These are phyloP conservation scores for Climacium dendroides DNA, from an alignment of 225 moss, liverwort and hornwort genomes.

Conservation along the genomic window DNA sequence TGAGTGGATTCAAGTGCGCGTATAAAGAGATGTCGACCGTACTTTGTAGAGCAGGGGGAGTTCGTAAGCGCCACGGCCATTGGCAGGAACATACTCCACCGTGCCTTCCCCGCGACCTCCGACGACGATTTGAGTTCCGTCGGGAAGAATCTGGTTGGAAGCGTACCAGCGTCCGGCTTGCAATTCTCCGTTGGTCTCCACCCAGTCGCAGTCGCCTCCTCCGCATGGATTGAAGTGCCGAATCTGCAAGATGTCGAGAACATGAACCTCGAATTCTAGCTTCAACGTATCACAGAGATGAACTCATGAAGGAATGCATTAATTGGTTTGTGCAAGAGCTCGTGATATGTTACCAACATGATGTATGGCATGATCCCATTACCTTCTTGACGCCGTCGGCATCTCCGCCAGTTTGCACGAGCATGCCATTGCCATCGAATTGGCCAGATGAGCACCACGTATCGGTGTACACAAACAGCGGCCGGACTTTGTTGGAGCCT, in stretches of 20 bases:
- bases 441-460: conserved; percentile 53
- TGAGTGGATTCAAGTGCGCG: not conserved
- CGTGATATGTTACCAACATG: not conserved
- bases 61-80: conserved; percentile 17
- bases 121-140: conserved; percentile 25
- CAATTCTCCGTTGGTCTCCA: conserved; percentile 20
- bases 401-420: conserved; percentile 47
- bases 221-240: conserved; percentile 34
- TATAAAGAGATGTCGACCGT: not conserved
- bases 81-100: conserved; percentile 37
- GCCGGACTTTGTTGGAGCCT: conserved; percentile 11
- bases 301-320: not conserved
- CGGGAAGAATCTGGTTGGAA: conserved; percentile 55
- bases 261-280: not conserved
- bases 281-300: not conserved
- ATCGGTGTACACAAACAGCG: conserved; percentile 30
- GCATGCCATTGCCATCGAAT: conserved; percentile 22
- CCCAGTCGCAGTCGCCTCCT: conserved; percentile 56
- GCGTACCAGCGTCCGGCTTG: conserved; percentile 60
- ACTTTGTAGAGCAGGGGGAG: conserved; percentile 18
- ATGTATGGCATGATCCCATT: not conserved
- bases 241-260: not conserved
- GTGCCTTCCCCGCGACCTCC: conserved; percentile 18
- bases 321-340: too few species aligned
- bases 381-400: conserved; percentile 26